These are phyloP conservation scores for Ceratobasidium papillatum DNA, from an alignment of 1,284 basidiomycete species.

Conservation along the genomic window DNA sequence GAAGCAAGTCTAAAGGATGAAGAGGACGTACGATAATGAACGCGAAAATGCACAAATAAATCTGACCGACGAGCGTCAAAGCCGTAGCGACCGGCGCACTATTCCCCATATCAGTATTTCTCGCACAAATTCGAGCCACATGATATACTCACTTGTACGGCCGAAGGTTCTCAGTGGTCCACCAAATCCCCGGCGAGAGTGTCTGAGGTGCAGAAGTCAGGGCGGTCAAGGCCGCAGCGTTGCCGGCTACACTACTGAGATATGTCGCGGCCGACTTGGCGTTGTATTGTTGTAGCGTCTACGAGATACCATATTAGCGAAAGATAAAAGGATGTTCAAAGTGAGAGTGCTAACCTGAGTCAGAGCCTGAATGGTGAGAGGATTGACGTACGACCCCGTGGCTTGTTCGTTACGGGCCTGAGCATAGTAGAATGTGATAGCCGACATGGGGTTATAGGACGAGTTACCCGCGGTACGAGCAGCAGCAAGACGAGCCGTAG, in stretches of 20 bases:
- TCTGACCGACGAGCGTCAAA: constrained; percentile 58
- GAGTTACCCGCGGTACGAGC: constrained; percentile 52
- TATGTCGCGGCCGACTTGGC: constrained; percentile 34
- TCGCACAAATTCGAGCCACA: no score
- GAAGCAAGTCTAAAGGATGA: not conserved
- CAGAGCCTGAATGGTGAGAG: constrained; percentile 47
- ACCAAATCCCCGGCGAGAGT: constrained; percentile 51
- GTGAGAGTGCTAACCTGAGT: constrained; percentile 39
- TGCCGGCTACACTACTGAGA: constrained; percentile 44
- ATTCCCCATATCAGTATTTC: not conserved
- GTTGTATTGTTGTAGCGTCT: constrained; percentile 35
- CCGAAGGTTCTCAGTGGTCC: constrained; percentile 54
- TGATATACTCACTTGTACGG: constrained; percentile 54
- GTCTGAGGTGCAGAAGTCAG: constrained; percentile 55
- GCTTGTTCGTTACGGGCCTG: constrained; percentile 55
- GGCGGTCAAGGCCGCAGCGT: constrained; percentile 51
- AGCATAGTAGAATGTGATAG: constrained; percentile 52
- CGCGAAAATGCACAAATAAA: constrained; percentile 57
- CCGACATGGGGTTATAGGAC: constrained; percentile 51
- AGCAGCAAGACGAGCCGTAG: constrained; percentile 47
- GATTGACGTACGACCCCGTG: constrained; percentile 51
- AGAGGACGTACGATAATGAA: constrained; percentile 43
- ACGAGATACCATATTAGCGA: not conserved
- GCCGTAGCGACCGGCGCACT: constrained; percentile 56
- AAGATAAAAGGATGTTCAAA: constrained; percentile 43